phyloP scores from a whole-genome alignment of 768 basidiomycete species.

The Myochromella boudieri region DNA sequence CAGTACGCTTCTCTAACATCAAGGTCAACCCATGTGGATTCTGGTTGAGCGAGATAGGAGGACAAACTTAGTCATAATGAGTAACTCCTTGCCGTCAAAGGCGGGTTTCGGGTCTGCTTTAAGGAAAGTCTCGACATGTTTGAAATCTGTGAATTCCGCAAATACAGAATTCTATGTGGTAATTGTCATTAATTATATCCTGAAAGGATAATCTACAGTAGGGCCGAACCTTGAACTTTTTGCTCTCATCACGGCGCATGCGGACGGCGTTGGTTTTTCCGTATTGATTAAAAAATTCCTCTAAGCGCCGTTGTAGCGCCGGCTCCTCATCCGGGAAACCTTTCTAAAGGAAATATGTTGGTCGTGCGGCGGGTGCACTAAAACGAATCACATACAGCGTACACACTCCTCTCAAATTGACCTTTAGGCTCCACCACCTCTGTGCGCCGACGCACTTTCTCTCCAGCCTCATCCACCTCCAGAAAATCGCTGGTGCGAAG shows the following conservation, averaged over 20 bases:
- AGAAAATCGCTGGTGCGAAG: constrained; percentile 55
- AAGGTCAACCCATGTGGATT: neutral
- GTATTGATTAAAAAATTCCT: constrained; percentile 77
- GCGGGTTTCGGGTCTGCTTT: constrained; percentile 78
- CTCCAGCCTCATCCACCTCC: constrained; percentile 72
- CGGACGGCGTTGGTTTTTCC: constrained; percentile 81
- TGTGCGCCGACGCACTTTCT: constrained; percentile 72
- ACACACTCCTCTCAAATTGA: constrained; percentile 81
- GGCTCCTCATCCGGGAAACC: constrained; percentile 73
- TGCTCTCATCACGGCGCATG: constrained; percentile 82
- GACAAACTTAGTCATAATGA: constrained; percentile 85
- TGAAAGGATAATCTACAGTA: neutral
- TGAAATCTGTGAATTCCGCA: constrained; percentile 77
- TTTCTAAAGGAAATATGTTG: constrained; percentile 59
- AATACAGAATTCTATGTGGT: constrained; percentile 81
- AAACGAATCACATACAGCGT: constrained; percentile 64
- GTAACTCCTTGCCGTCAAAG: constrained; percentile 73
- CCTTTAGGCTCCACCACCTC: constrained; percentile 77
- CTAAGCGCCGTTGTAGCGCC: constrained; percentile 69
- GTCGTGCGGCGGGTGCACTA: neutral
- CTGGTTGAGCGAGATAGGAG: neutral
- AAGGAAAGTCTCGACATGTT: constrained; percentile 72
- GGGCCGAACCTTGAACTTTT: constrained; percentile 78
- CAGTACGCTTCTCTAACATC: constrained; percentile 76
- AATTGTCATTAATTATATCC: neutral